These are phyloP conservation scores for Cerioporus squamosus DNA, from an alignment of 1,284 basidiomycete species.

Conservation along the genomic window DNA sequence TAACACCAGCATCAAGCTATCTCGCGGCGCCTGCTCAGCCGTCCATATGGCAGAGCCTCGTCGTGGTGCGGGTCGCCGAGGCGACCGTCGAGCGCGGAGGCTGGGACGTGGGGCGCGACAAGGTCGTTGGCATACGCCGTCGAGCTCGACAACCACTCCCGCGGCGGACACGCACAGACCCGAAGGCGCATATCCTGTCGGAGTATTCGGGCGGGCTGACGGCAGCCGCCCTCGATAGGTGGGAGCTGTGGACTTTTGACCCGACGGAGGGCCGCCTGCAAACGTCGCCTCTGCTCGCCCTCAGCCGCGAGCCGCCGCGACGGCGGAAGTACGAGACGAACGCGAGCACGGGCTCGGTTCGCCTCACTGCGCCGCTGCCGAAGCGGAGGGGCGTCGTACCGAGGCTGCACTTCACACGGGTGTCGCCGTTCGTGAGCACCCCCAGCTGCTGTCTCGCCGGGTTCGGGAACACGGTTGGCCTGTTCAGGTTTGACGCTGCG, in stretches of 20 bases:
- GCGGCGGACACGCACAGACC: constrained; percentile 28
- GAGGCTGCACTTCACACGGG: constrained; percentile 77
- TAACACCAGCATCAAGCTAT: constrained; percentile 32
- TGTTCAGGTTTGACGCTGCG: constrained; percentile 44
- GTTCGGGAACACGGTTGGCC: constrained; percentile 80
- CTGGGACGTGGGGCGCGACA: constrained; percentile 67
- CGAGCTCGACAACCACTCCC: constrained; percentile 52
- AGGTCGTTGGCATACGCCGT: constrained; percentile 68
- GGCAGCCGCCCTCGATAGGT: constrained; percentile 67
- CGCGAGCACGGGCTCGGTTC: constrained; percentile 23
- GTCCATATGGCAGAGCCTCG: constrained; percentile 56
- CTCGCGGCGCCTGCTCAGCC: constrained; percentile 33
- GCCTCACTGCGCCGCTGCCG: constrained; percentile 7
- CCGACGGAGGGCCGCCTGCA: constrained; percentile 51
- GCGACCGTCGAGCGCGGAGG: constrained; percentile 70
- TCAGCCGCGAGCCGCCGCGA: constrained; percentile 36
- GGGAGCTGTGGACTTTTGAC: constrained; percentile 82
- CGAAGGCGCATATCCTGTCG: constrained; percentile 16
- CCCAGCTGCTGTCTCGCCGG: constrained; percentile 64
- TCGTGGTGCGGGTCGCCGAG: constrained; percentile 58
- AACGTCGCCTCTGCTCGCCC: constrained; percentile 52
- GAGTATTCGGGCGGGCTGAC: constrained; percentile 53
- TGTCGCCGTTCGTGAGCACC: constrained; percentile 61
- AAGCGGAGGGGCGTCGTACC: constrained; percentile 39
- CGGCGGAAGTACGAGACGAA: constrained; percentile 12